These are phyloP conservation scores for Tolypocladium paradoxum DNA, from an alignment of 2,329 filamentous ascomycete genomes.

Conservation along the genomic window DNA sequence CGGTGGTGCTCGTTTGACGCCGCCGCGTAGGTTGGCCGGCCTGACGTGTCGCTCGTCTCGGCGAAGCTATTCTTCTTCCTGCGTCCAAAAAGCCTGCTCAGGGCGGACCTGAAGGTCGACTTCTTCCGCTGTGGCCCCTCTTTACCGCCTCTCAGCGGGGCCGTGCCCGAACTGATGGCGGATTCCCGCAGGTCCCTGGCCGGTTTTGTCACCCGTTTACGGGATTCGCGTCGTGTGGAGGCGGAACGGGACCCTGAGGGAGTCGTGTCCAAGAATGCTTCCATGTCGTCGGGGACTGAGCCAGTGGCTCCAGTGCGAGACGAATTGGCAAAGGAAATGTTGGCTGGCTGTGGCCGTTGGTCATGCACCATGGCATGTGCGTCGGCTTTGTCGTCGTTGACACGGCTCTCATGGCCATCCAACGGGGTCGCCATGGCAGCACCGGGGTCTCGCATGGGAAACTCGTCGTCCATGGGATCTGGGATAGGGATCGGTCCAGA, in stretches of 20 bases:
- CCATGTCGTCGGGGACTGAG: background rate
- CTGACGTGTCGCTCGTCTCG: background rate
- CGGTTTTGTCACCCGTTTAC: background rate
- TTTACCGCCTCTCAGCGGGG: conserved; percentile 8
- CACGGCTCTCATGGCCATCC: conserved; percentile 10
- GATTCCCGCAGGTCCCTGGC: background rate
- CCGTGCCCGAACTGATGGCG: conserved; percentile 5
- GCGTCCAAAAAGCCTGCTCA: conserved; percentile 48
- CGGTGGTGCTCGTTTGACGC: conserved; percentile 25
- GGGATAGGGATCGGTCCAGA: conserved; percentile 50
- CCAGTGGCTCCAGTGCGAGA: background rate
- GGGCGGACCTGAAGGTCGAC: conserved; percentile 43
- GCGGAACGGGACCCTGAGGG: background rate
- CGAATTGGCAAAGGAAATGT: background rate
- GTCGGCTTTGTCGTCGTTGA: conserved; percentile 6
- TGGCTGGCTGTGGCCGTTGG: background rate
- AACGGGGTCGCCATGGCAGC: conserved; percentile 20
- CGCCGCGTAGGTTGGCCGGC: background rate
- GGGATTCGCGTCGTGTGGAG: background rate
- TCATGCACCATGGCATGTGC: background rate
- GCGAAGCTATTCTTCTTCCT: conserved; percentile 30
- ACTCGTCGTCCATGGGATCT: conserved; percentile 38
- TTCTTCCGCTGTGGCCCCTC: conserved; percentile 40
- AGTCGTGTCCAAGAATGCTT: background rate
- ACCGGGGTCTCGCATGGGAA: conserved; percentile 36